Conservation (phyloP, 495 filamentous ascomycete genomes). For the Penicillium arizonense region DNA sequence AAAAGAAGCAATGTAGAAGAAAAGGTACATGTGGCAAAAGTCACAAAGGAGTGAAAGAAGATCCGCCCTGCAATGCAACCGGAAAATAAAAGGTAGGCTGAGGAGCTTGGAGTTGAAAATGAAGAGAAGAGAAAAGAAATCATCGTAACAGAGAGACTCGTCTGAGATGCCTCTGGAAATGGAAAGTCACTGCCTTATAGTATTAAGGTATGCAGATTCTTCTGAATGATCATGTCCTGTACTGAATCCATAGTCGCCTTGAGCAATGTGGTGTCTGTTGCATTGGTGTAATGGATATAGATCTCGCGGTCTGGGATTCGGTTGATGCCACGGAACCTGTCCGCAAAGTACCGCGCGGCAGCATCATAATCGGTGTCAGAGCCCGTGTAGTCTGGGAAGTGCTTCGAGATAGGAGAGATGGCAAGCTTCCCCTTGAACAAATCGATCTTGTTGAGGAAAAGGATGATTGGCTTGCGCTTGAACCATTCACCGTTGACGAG, state of each 20-base stretch:
- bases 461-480: slow-evolving; percentile 89
- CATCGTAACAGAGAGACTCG: slow-evolving; percentile 22
- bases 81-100: slow-evolving; percentile 17
- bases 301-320: slow-evolving; percentile 83
- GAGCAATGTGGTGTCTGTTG: slow-evolving; percentile 90
- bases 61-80: slow-evolving; percentile 29
- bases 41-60: slow-evolving; percentile 19
- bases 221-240: slow-evolving; percentile 99
- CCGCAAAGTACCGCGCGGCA: slow-evolving; percentile 81
- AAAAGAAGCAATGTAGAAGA: slow-evolving; percentile 17
- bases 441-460: slow-evolving; percentile 99
- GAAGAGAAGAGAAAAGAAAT: slow-evolving; percentile 23
- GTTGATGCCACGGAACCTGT: slow-evolving; percentile 85
- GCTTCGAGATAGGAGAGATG: slow-evolving; percentile 76
- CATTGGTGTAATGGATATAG: slow-evolving; percentile 92
- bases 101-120: slow-evolving; percentile 12
- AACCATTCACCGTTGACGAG: slow-evolving; percentile 99
- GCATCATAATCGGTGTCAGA: slow-evolving; percentile 53
- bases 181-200: slow-evolving; percentile 57
- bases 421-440: slow-evolving; percentile 89
- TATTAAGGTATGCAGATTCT: slow-evolving; percentile 91
- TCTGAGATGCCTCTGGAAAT: slow-evolving; percentile 25
- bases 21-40: slow-evolving; percentile 18
- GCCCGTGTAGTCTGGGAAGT: slow-evolving; percentile 90
- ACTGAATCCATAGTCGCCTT: slow-evolving; percentile 98